Percentiles rank a stretch among this genome's conserved stretches.
Evolutionary conservation across 2,329 filamentous ascomycete genomes (phyloP).

Genomic region (Arthrobotrys musiformis): DNA sequence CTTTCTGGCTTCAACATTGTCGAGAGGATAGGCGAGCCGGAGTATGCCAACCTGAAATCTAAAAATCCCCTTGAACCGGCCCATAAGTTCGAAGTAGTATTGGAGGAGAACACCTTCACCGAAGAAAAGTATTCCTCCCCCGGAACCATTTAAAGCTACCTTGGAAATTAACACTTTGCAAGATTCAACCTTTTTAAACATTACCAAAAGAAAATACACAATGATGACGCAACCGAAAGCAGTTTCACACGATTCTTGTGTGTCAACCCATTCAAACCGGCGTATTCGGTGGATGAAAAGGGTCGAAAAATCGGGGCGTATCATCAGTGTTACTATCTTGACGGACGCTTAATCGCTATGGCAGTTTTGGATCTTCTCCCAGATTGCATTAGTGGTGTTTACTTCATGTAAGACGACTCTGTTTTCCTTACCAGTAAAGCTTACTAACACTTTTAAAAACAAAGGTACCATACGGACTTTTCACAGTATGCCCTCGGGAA

Average conservation of each 20-base stretch:
- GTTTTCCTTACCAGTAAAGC: neutral
- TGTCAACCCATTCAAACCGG: slow-evolving; percentile 71
- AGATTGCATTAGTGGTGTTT: slow-evolving; percentile 80
- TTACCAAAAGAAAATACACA: slow-evolving; percentile 79
- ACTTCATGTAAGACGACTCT: slow-evolving; percentile 71
- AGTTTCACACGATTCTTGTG: slow-evolving; percentile 81
- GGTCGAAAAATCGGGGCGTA: slow-evolving; percentile 75
- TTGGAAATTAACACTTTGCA: neutral
- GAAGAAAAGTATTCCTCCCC: slow-evolving; percentile 74
- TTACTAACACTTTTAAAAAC: neutral
- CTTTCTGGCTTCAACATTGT: slow-evolving; percentile 75
- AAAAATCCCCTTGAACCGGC: slow-evolving; percentile 72
- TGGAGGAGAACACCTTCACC: slow-evolving; percentile 77
- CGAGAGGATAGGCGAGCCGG: slow-evolving; percentile 76
- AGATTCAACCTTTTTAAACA: slow-evolving; percentile 72
- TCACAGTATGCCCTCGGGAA: slow-evolving; percentile 78
- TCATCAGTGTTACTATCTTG: slow-evolving; percentile 83
- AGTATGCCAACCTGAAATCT: slow-evolving; percentile 65
- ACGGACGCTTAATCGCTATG: slow-evolving; percentile 79
- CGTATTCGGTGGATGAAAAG: slow-evolving; percentile 64
- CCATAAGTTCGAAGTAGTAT: slow-evolving; percentile 74
- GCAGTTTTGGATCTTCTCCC: slow-evolving; percentile 81
- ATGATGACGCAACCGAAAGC: slow-evolving; percentile 71
- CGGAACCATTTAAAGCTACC: neutral
- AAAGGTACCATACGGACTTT: slow-evolving; percentile 74